phyloP scores from a whole-genome alignment of 441 rosid species.

The Jatropha podagrica region DNA sequence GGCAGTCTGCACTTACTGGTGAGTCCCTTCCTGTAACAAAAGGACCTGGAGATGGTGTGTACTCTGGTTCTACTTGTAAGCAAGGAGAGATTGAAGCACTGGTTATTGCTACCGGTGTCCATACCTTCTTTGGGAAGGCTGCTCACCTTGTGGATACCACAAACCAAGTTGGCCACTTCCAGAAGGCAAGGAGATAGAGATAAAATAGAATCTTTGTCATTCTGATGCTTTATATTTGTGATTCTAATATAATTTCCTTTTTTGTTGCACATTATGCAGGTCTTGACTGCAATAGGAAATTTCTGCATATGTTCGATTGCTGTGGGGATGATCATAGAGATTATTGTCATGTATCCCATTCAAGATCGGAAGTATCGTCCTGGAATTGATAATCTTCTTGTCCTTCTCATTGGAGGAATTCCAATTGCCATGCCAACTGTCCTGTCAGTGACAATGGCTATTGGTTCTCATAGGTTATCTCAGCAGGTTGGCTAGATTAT shows the following conservation, averaged over 20 bases:
- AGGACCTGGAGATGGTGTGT: constrained; percentile 92
- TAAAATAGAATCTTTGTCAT: constrained; percentile 1
- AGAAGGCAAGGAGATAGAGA: constrained; percentile 54
- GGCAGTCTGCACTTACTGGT: constrained; percentile 92
- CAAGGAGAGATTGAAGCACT: constrained; percentile 96
- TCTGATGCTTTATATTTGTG: neutral
- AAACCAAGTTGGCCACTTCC: constrained; percentile 97
- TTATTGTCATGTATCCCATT: constrained; percentile 91
- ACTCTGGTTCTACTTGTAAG: constrained; percentile 95
- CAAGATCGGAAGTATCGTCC: constrained; percentile 88
- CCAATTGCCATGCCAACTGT: constrained; percentile 99
- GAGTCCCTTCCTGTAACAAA: constrained; percentile 97
- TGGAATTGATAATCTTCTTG: constrained; percentile 94
- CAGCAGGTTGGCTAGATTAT: constrained; percentile 63
- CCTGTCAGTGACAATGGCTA: constrained; percentile 95
- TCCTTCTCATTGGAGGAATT: constrained; percentile 94
- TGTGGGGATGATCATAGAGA: constrained; percentile 88
- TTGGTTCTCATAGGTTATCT: constrained; percentile 88
- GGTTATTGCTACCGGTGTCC: constrained; percentile 95
- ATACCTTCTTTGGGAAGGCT: constrained; percentile 95
- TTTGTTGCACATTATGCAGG: constrained; percentile 41
- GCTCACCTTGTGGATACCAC: constrained; percentile 96
- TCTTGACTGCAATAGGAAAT: constrained; percentile 95
- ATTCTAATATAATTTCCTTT: constrained; percentile 13
- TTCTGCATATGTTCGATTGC: constrained; percentile 97